Evolutionary conservation across 2,329 filamentous ascomycete species (phyloP).

Genomic region (Nothophaeocryptopus gaeumannii): DNA sequence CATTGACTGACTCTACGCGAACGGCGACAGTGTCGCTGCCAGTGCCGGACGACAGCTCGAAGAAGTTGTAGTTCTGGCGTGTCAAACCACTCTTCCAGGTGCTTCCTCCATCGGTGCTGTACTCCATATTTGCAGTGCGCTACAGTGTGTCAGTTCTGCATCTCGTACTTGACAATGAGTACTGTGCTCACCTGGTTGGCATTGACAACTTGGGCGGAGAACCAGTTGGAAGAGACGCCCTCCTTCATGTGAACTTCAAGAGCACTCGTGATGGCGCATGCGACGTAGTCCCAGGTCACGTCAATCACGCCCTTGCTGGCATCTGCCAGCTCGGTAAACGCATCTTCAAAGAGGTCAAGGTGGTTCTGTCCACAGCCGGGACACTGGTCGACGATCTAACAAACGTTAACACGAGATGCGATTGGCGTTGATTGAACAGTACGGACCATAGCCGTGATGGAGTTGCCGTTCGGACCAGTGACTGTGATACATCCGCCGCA

Average conservation of each 20-base stretch:
- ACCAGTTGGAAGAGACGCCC: slow-evolving; percentile 53
- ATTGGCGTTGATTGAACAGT: not conserved
- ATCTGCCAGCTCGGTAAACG: slow-evolving; percentile 49
- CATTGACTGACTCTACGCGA: slow-evolving; percentile 54
- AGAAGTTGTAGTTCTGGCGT: slow-evolving; percentile 49
- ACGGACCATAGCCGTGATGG: slow-evolving; percentile 62
- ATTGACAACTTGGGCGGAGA: slow-evolving; percentile 64
- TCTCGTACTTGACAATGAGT: not conserved
- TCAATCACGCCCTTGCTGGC: slow-evolving; percentile 48
- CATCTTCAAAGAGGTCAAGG: slow-evolving; percentile 55
- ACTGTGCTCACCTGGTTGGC: slow-evolving; percentile 42
- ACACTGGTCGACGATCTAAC: slow-evolving; percentile 56
- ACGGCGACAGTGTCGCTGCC: slow-evolving; percentile 55
- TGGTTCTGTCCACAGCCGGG: slow-evolving; percentile 54
- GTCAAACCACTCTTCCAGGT: slow-evolving; percentile 21
- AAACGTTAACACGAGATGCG: not conserved
- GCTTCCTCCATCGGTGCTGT: slow-evolving; percentile 21
- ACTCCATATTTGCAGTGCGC: slow-evolving; percentile 18
- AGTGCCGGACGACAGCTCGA: slow-evolving; percentile 58
- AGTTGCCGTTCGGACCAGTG: slow-evolving; percentile 52
- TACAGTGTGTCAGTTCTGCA: slow-evolving; percentile 5
- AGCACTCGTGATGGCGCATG: slow-evolving; percentile 52
- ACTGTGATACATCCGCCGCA: slow-evolving; percentile 64
- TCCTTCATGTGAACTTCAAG: slow-evolving; percentile 55
- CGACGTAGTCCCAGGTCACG: slow-evolving; percentile 50